These are phyloP conservation scores for Marsdenia floribunda DNA, from an alignment of 257 asterid species.

Conservation along the genomic window DNA sequence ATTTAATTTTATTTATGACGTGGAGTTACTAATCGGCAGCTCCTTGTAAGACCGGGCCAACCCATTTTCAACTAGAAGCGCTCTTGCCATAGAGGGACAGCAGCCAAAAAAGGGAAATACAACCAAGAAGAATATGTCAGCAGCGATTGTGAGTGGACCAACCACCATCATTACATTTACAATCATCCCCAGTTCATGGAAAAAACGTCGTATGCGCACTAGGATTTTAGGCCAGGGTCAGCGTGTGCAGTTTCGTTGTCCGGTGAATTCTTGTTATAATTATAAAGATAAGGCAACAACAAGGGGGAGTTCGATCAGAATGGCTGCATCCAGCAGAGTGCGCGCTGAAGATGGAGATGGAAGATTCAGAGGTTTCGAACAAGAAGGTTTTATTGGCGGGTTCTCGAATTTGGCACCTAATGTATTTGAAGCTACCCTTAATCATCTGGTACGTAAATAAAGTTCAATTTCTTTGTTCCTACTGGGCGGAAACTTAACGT, in stretches of 20 bases:
- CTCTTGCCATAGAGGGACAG: too few species aligned
- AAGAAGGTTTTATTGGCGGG: conserved; percentile 40
- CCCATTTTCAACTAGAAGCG: neutral
- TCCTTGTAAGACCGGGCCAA: neutral
- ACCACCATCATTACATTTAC: neutral
- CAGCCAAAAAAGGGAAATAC: too few species aligned
- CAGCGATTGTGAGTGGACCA: neutral
- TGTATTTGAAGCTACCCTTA: conserved; percentile 51
- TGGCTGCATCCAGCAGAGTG: conserved; percentile 24
- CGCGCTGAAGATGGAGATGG: conserved; percentile 27
- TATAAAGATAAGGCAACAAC: conserved; percentile 11
- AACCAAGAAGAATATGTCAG: neutral
- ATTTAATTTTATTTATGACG: too few species aligned
- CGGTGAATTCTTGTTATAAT: conserved; percentile 27
- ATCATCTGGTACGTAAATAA: conserved; percentile 47
- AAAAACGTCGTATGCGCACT: conserved; percentile 14
- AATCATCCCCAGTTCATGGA: conserved; percentile 13
- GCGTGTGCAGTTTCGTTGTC: conserved; percentile 17
- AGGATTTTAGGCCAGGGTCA: conserved; percentile 18
- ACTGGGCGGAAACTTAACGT: neutral
- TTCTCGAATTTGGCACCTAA: conserved; percentile 19
- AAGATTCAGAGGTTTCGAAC: conserved; percentile 38
- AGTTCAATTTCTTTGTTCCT: neutral
- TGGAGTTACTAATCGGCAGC: too few species aligned
- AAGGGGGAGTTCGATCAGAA: conserved; percentile 12